phyloP scores from a whole-genome alignment of 305 asterid species.

The Andrographis paniculata region DNA sequence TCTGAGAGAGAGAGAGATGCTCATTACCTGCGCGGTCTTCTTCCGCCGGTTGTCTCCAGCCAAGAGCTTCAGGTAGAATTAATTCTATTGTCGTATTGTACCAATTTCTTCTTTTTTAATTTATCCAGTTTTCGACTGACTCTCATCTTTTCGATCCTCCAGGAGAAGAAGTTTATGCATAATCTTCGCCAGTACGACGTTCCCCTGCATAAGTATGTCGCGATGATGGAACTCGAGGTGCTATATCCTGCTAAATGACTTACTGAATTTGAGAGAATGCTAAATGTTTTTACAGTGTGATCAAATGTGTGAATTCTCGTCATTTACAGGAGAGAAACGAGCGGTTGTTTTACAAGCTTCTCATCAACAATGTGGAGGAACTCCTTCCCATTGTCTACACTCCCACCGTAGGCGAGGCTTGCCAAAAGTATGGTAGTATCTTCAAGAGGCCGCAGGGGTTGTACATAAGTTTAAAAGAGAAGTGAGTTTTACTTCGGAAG shows the following conservation, averaged over 20 bases:
- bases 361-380: conserved; percentile 76
- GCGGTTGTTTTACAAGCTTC: conserved; percentile 84
- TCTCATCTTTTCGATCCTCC: conserved; percentile 10
- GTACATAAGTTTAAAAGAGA: conserved; percentile 75
- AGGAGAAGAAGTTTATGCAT: conserved; percentile 75
- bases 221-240: conserved; percentile 93
- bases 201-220: conserved; percentile 72
- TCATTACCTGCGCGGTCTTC: conserved; percentile 79
- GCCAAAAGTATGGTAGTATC: conserved; percentile 67
- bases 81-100: neutral
- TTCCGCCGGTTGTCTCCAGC: conserved; percentile 51
- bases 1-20: conserved; percentile 75
- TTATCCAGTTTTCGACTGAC: neutral
- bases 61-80: conserved; percentile 69
- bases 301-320: too few relatives aligned
- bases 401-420: conserved; percentile 78
- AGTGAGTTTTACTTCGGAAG: conserved; percentile 26
- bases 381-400: conserved; percentile 83
- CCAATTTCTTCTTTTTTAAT: neutral
- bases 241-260: neutral
- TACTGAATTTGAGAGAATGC: neutral
- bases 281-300: neutral
- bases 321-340: conserved; percentile 67
- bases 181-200: conserved; percentile 51
- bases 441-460: conserved; percentile 84